These are phyloP conservation scores for Prunus davidiana DNA, from an alignment of 306 rosid species.

Conservation along the genomic window DNA sequence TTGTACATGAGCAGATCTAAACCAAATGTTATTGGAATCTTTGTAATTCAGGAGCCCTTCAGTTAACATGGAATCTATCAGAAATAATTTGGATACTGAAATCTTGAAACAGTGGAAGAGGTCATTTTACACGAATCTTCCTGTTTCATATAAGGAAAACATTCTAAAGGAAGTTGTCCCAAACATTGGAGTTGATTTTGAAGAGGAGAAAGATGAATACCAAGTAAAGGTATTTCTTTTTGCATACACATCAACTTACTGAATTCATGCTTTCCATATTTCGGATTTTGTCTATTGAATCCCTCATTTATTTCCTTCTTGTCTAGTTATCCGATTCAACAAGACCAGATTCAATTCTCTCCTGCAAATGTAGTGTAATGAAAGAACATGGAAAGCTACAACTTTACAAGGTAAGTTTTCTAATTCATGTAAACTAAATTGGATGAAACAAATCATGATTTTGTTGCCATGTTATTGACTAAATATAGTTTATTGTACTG, in stretches of 20 bases:
- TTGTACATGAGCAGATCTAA: background rate
- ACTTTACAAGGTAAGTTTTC: conserved; percentile 38
- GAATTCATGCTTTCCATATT: background rate
- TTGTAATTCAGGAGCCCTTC: conserved; percentile 23
- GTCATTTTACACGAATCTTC: conserved; percentile 31
- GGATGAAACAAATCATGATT: background rate
- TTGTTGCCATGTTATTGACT: background rate
- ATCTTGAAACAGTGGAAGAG: conserved; percentile 20
- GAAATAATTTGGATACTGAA: conserved; percentile 10
- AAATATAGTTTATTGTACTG: background rate
- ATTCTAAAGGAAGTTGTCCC: conserved; percentile 17
- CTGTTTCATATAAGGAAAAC: conserved; percentile 32
- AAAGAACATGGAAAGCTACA: conserved; percentile 34
- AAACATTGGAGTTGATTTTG: conserved; percentile 31
- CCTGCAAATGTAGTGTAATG: conserved; percentile 37
- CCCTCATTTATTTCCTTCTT: background rate
- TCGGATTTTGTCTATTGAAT: background rate
- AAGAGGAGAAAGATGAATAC: conserved; percentile 42
- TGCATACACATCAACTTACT: background rate
- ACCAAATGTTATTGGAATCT: background rate
- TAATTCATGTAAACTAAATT: background rate
- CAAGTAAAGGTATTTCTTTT: conserved; percentile 35
- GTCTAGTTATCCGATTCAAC: conserved; percentile 32
- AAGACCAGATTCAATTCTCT: conserved; percentile 26
- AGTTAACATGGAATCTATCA: conserved; percentile 15